Base-by-base conservation (phyloP, 78 protist genomes). In the Creolimax fragrantissima region DNA sequence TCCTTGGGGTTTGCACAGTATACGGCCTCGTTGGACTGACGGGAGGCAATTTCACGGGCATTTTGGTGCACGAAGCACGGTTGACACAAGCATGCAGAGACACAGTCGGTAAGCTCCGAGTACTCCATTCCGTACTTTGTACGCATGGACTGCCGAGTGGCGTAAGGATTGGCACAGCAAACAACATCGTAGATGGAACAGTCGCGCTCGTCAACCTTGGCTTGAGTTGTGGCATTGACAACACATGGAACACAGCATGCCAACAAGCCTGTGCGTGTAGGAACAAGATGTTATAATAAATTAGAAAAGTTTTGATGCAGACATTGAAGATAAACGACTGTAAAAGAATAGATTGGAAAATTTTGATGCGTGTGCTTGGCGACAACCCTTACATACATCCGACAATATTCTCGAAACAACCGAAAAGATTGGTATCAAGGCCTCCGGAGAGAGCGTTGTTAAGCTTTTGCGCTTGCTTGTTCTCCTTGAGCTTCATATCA, bases 171-270 rank as follows among this genome's bases (percentile, higher is more conserved):
- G 81, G 83, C 85, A 81, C 44, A 42, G 81, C 92, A 90, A 35
- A 90, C 5, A 42, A 7, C 83, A 90, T 90, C 92, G 5, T 3
- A 44, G 83, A 90, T 43, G 35, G 45, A 5, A 42, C 74, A 74
- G 37, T 90, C 92, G 42, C 92, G 44, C 7, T 90, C 92, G 81
- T 90, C 92, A 4, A 90, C 32, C 41, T 74, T 5, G 83, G 92
- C 81, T n/a, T 81, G 74, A 4, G n/a, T 42, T 39, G 92, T 35
- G 41, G 92, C 92, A 41, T 43, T 35, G 11, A 45, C 81, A 6
- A 90, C 74, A 5, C 81, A 90, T 39, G 92, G 92, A 4, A 90
- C 35, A 7, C 47, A 90, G 5, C 92, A 90, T n/a, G 92, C 4
- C 5, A 90, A 35, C 42, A 90, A 41, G 5, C 81, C 86, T 58